Percentiles rank a stretch among this genome's conserved stretches.
phyloP scores from a whole-genome alignment of 495 filamentous ascomycete species.

The Neurospora africana region DNA sequence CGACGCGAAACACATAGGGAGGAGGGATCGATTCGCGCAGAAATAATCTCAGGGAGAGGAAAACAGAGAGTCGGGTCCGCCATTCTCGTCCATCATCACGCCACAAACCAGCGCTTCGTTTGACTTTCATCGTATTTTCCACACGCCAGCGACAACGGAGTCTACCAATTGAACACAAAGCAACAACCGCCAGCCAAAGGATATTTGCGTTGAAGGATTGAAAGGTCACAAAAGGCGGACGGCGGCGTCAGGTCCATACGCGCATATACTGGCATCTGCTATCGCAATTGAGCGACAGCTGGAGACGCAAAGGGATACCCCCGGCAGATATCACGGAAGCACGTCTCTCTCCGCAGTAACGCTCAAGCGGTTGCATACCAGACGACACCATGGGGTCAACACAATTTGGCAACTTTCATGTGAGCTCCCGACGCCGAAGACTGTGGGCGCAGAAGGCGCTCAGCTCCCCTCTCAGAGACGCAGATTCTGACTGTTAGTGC shows the following conservation, averaged over 20 bases:
- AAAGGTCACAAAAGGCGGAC: neutral
- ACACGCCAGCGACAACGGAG: neutral
- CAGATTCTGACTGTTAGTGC: neutral
- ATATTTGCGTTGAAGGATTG: neutral
- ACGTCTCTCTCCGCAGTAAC: neutral
- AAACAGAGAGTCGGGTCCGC: neutral
- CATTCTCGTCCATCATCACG: neutral
- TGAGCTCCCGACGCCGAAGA: slow-evolving; percentile 36
- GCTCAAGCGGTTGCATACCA: slow-evolving; percentile 13
- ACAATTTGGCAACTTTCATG: slow-evolving; percentile 83
- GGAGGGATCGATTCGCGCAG: neutral
- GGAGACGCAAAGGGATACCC: neutral
- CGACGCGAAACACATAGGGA: neutral
- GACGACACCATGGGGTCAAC: slow-evolving; percentile 46
- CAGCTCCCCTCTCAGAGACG: neutral
- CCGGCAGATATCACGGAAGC: neutral
- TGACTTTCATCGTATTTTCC: neutral
- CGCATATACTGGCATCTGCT: neutral
- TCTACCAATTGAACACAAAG: neutral
- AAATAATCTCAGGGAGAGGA: neutral
- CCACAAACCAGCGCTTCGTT: neutral
- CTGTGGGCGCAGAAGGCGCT: neutral
- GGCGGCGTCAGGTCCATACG: neutral
- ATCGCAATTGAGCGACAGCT: neutral
- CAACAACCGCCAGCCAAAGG: neutral